Base-by-base conservation (phyloP, 2,329 filamentous ascomycete species). In the Hansfordia pulvinata region DNA sequence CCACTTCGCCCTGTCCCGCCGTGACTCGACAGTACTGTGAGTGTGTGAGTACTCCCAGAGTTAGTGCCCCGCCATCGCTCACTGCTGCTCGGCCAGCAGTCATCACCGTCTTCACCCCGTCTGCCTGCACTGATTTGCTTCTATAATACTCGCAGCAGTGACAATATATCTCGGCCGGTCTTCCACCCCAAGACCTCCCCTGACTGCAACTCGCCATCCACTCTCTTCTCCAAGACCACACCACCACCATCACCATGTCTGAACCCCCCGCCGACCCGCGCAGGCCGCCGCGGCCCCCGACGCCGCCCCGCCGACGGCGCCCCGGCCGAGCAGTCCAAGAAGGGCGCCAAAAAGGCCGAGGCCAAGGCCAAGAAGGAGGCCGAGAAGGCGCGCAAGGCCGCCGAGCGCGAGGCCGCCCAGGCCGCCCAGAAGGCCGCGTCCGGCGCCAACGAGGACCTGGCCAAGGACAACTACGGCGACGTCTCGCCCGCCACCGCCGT, bases 321-420 rank as follows among this genome's bases (percentile, higher is more conserved):
- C 26, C 34, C 31, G 25, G 32, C 36, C 19, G 32, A 33, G 21
- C 36, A 39, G 25, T 83, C 77, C 34, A 86, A 92, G 60, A 86
- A 76, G 54, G 83, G 75, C 10, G 58, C 78, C 37, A 92, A 92
- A 62, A 93, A 92, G 62, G 76, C 80, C 23, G 78, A 80, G 42
- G 68, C 68, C 35, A 92, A 92, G 59, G 82, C 86, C 16, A 85
- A 85, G 59, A 86, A 88, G 51, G 86, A 92, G 56, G 81, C 79
- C 9, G 66, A 74, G 48, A 92, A 92, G 55, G 79, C 79, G 43
- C 49, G 69, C 49, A 58, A 74, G 53, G 64, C 71, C 29, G 78
- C 76, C n/a, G 79, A 83, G 40, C 76, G 79, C 45, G 78, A 81
- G 46, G 78, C 79, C 34, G 71, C 71, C 22, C 69, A 72, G 32